A percentile compares a stretch with the other conserved stretches of the same genome.
phyloP scores from a whole-genome alignment of 352 stramenopile genomes.

The Pythium phragmiticola region DNA sequence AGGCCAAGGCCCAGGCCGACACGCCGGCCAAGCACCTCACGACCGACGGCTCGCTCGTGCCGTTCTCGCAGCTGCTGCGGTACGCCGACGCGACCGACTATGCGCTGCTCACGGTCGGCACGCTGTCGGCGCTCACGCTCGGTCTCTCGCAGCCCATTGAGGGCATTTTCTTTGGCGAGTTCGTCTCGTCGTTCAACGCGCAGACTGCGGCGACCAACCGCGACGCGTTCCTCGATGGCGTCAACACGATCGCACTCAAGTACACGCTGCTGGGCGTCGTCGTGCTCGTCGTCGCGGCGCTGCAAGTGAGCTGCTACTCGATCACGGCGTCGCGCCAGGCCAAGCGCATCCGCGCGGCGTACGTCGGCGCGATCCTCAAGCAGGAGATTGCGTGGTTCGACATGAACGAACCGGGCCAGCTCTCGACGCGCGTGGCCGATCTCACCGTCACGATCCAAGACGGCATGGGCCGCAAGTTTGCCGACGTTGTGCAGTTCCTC shows the following conservation, averaged over 20 bases:
- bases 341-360: not conserved
- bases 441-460: slow-evolving; percentile 25
- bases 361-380: slow-evolving; percentile 3
- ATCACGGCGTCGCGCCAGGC: slow-evolving; percentile 11
- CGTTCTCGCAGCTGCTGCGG: slow-evolving; percentile 44
- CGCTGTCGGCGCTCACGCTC: slow-evolving; percentile 35
- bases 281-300: not conserved
- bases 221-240: slow-evolving; percentile 26
- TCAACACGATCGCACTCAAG: slow-evolving; percentile 4
- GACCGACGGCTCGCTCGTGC: slow-evolving; percentile 31
- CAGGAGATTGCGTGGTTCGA: slow-evolving; percentile 9
- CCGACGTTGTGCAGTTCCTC: slow-evolving; percentile 31
- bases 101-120: slow-evolving; percentile 52
- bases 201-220: slow-evolving; percentile 19
- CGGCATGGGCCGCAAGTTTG: slow-evolving; percentile 32
- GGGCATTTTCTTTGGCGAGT: slow-evolving; percentile 70
- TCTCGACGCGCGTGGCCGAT: slow-evolving; percentile 46
- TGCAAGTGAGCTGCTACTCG: slow-evolving; percentile 6
- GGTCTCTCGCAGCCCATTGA: slow-evolving; percentile 63
- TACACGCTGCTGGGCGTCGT: slow-evolving; percentile 4
- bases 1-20: not conserved
- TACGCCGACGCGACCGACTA: slow-evolving; percentile 58
- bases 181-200: slow-evolving; percentile 73
- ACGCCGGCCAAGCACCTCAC: not conserved
- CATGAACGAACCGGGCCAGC: slow-evolving; percentile 23